Conservation (phyloP, 1,284 basidiomycete species). For the Cutaneotrichosporon cutaneum region DNA sequence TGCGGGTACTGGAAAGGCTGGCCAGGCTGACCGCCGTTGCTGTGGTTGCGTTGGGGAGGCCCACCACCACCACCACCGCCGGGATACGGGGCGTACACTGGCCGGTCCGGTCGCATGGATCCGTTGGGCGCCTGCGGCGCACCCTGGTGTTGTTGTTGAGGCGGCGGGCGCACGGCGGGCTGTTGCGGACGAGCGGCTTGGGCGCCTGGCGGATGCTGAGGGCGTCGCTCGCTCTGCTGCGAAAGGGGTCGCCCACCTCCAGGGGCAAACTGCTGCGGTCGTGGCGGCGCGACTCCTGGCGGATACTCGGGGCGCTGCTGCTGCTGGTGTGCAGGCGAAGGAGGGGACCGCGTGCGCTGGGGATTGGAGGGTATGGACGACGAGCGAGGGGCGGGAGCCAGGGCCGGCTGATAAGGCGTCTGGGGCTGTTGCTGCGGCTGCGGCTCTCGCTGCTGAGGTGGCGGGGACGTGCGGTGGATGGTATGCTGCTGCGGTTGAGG, state of each 20-base stretch:
- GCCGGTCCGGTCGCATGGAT: slow-evolving; percentile 13
- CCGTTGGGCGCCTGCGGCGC: slow-evolving; percentile 3
- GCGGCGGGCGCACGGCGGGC: slow-evolving; percentile 16
- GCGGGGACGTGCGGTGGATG: slow-evolving; percentile 11
- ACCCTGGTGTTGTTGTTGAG: slow-evolving; percentile 13
- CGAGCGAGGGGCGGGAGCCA: slow-evolving; percentile 17
- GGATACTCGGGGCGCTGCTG: slow-evolving; percentile 21
- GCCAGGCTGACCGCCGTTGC: slow-evolving; percentile 30
- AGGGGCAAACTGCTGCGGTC: slow-evolving; percentile 11
- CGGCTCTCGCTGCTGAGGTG: slow-evolving; percentile 13
- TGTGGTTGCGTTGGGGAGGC: slow-evolving; percentile 42
- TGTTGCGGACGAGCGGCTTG: slow-evolving; percentile 9
- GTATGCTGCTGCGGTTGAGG: slow-evolving; percentile 26
- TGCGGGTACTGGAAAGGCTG: slow-evolving; percentile 50
- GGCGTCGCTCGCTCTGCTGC: background rate
- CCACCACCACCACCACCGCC: background rate
- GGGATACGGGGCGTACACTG: slow-evolving; percentile 20
- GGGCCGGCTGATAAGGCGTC: slow-evolving; percentile 9
- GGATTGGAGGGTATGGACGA: slow-evolving; percentile 14
- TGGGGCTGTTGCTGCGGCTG: slow-evolving; percentile 15
- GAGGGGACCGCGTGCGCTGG: slow-evolving; percentile 19
- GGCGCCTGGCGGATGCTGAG: background rate
- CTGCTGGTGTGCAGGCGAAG: slow-evolving; percentile 11
- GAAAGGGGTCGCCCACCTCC: background rate
- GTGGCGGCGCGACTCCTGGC: slow-evolving; percentile 21